A percentile compares a stretch with the other conserved stretches of the same genome.
phyloP scores from a whole-genome alignment of 192 early-diverging fungal species.

The Coemansia sp. region DNA sequence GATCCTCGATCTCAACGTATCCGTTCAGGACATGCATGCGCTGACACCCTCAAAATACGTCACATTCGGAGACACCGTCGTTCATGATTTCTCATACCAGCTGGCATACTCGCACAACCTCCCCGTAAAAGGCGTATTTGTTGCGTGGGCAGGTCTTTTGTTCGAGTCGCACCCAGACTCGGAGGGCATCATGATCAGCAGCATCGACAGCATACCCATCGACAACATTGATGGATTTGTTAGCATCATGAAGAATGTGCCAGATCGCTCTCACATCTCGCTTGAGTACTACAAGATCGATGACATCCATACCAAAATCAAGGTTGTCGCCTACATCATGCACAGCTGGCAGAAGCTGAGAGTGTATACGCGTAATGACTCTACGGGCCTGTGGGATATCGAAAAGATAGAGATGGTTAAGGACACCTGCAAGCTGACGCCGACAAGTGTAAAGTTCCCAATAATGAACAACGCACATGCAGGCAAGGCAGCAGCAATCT shows the following conservation, averaged over 20 bases:
- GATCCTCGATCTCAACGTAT: constrained; percentile 40
- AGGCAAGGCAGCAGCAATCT: constrained; percentile 15
- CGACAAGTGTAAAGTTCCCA: constrained; percentile 19
- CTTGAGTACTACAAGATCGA: constrained; percentile 22
- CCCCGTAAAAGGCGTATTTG: constrained; percentile 76
- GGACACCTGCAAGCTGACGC: constrained; percentile 5
- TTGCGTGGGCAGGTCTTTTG: constrained; percentile 51
- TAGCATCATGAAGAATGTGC: constrained; percentile 58
- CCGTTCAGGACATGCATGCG: constrained; percentile 67
- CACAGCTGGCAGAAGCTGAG: constrained; percentile 35
- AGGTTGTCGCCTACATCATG: background rate
- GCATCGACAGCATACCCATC: constrained; percentile 63
- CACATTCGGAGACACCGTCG: constrained; percentile 78
- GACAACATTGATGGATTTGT: constrained; percentile 65
- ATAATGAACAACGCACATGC: constrained; percentile 20
- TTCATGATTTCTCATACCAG: constrained; percentile 73
- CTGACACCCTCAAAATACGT: constrained; percentile 83
- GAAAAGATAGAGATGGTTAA: constrained; percentile 9
- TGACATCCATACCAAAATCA: constrained; percentile 14
- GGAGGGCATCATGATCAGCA: constrained; percentile 52
- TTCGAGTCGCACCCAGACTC: constrained; percentile 1
- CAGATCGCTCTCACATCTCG: constrained; percentile 44
- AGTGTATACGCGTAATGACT: constrained; percentile 37
- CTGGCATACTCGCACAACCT: constrained; percentile 68
- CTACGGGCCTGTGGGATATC: constrained; percentile 43